These are phyloP conservation scores for Avena eriantha DNA, from an alignment of 176 grass and related monocot species.

Conservation along the genomic window DNA sequence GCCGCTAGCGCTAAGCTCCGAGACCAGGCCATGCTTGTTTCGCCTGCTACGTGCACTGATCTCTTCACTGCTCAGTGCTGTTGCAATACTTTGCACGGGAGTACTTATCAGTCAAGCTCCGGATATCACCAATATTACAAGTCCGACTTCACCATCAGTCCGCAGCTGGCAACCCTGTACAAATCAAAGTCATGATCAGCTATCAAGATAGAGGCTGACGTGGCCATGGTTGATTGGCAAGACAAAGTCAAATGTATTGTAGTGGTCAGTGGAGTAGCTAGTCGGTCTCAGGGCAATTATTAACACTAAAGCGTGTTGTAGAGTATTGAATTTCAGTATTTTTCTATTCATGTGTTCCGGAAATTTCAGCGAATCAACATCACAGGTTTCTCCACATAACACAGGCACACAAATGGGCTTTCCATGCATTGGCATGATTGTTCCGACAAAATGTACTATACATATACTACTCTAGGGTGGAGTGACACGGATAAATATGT, in stretches of 20 bases:
- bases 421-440: no score
- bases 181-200: neutral
- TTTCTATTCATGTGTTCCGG: no score
- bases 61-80: neutral
- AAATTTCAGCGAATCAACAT: no score
- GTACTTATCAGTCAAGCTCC: neutral
- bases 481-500: no score
- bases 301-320: no score
- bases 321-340: no score
- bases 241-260: neutral
- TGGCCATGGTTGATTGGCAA: neutral
- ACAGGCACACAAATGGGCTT: no score
- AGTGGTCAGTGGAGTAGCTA: no score
- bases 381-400: no score
- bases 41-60: neutral
- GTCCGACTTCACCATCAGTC: neutral
- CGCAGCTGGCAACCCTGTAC: neutral
- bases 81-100: neutral
- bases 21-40: neutral
- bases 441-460: no score
- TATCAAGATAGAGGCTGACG: neutral
- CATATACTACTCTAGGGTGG: no score
- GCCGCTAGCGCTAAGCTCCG: neutral
- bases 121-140: neutral
- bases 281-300: no score